Percentiles rank a stretch among this genome's conserved stretches.
Conservation (phyloP, 257 asterid species). For the Prunella vulgaris region DNA sequence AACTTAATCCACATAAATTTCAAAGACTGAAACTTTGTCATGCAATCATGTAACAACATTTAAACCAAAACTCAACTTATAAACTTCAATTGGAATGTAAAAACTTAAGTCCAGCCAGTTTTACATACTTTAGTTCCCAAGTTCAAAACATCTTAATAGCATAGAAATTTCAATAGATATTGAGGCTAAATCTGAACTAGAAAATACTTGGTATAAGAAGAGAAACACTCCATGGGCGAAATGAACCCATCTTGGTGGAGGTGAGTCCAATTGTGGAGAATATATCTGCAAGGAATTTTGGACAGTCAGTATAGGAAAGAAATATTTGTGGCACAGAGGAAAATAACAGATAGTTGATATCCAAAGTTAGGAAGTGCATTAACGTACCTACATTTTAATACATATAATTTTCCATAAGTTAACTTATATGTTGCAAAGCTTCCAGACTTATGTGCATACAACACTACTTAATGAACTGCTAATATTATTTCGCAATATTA, state of each 20-base stretch:
- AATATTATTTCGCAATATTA: not conserved
- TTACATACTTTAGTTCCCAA: not conserved
- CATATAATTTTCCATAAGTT: not conserved
- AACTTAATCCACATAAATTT: no score
- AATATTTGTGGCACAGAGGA: not conserved
- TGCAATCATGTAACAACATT: not conserved
- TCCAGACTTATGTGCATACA: not conserved
- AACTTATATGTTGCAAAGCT: not conserved
- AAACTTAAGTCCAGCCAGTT: not conserved
- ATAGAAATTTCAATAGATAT: conserved; percentile 2
- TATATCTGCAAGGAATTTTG: conserved; percentile 47
- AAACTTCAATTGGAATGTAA: not conserved
- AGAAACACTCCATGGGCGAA: conserved; percentile 88
- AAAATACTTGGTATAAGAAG: conserved; percentile 78
- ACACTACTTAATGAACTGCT: not conserved
- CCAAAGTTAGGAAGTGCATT: not conserved
- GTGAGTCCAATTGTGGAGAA: conserved; percentile 84
- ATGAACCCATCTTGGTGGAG: conserved; percentile 97
- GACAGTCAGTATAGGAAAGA: conserved; percentile 18
- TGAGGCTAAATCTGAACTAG: conserved; percentile 2
- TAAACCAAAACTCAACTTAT: not conserved
- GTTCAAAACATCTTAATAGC: not conserved
- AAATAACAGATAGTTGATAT: not conserved
- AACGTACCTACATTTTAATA: not conserved
- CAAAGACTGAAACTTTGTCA: not conserved